Conservation (phyloP, 306 rosid species). For the Cyclanthera cordifolia region DNA sequence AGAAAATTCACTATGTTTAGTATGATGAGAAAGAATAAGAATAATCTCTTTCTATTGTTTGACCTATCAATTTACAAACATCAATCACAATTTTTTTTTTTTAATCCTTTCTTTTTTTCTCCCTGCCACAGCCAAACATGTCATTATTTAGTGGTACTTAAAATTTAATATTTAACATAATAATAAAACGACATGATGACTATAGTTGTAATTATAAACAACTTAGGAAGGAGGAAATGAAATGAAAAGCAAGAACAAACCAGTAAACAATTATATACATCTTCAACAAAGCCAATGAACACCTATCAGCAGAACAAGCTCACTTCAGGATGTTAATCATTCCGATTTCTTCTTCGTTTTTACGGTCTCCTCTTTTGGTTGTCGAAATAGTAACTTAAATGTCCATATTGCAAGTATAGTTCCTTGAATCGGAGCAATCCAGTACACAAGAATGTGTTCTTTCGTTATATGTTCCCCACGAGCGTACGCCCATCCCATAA, state of each 20-base stretch:
- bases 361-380: slow-evolving; percentile 32
- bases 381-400: slow-evolving; percentile 37
- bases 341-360: slow-evolving; percentile 52
- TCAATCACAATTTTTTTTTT: too few relatives aligned
- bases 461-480: slow-evolving; percentile 72
- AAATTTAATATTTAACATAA: too few relatives aligned
- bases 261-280: slow-evolving; percentile 1
- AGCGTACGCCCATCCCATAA: slow-evolving; percentile 94
- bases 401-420: slow-evolving; percentile 71
- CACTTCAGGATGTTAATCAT: slow-evolving; percentile 20
- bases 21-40: too few relatives aligned
- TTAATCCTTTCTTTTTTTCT: too few relatives aligned
- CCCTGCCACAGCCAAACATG: too few relatives aligned
- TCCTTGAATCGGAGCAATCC: slow-evolving; percentile 90
- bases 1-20: too few relatives aligned
- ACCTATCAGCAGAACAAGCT: background rate
- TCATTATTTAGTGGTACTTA: too few relatives aligned
- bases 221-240: too few relatives aligned
- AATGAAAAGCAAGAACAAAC: background rate
- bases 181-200: too few relatives aligned
- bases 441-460: slow-evolving; percentile 79
- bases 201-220: too few relatives aligned
- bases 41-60: too few relatives aligned
- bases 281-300: background rate
- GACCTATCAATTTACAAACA: too few relatives aligned